Evolutionary conservation across 352 stramenopile species (phyloP), one percentile per base, ranked within the genome.

Genomic region (Phytophthora capsici): DNA sequence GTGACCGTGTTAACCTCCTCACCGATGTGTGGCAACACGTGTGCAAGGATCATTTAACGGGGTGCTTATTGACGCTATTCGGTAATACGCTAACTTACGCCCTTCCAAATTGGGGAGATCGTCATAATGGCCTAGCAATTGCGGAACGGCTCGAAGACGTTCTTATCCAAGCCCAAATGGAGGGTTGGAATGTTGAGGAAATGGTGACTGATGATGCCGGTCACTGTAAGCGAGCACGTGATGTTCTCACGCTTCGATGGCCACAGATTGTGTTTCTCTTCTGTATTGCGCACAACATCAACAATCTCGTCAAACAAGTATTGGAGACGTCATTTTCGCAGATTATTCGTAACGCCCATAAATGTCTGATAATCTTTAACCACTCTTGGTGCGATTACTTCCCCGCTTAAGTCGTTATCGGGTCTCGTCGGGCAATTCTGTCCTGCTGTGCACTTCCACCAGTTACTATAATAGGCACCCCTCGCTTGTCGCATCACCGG

Each of bases 151-250:
- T 57, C 12, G 57, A 65, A 53, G 12, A n/a, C 20, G 26, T 64
- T 3, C 22, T 64, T 3, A 1, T 37, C 1, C 34, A 19, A 1
- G 45, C 38, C 0, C 38, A 45, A 2, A 13, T 4, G 8, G 23
- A 51, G 47, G 8, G 30, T 14, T 57, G 56, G 46, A 8, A 19
- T 4, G 43, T 64, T 25, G 46, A 38, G 5, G 59, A 6, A 25
- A 46, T 57, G 4, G n/a, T 62, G 1, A 67, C 43, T 4, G 50
- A 62, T 22, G 38, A 71, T 43, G 50, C 63, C n/a, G 50, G 56
- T 2, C 55, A 65, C n/a, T n/a, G n/a, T n/a, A n/a, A n/a, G n/a
- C n/a, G n/a, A n/a, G n/a, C n/a, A n/a, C n/a, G n/a, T n/a, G n/a
- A n/a, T n/a, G n/a, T n/a, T n/a, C n/a, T n/a, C n/a, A n/a, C n/a